Base-by-base conservation (phyloP, 2,329 filamentous ascomycete genomes). In the Alternaria alternata region DNA sequence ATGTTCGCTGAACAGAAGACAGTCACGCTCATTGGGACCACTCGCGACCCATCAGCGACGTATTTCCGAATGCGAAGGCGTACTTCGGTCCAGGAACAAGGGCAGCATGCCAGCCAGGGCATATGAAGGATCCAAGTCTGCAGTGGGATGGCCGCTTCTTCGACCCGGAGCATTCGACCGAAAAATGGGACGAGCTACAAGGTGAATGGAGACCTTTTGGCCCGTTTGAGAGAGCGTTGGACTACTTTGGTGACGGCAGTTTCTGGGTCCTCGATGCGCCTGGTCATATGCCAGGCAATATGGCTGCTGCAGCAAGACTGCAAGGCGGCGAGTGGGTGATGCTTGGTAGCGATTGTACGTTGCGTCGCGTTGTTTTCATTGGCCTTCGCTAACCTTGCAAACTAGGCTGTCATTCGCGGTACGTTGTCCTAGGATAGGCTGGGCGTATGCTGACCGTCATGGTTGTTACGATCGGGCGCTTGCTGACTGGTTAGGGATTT, bases 221-320 rank as follows among this genome's bases (percentile, higher is more conserved):
- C 1, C 72, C 75, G 0, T 79, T 79, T 47, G 69, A 78, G 14
- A 69, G 68, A 41, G 76, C 77, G 11, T 53, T 76, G 57, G 73
- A 79, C 47, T 77, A 71, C 42, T 79, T 79, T 43, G 75, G 75
- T 54, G 74, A 83, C 72, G 69, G 80, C 51, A 73, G 75, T 51
- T 78, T 79, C 43, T 78, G 75, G 77, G 54, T 79, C 7, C 72
- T 79, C 8, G 74, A 78, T 22, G 76, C 75, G 14, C 77, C 76
- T 3, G 77, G 77, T 22, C 78, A 75, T 65, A 75, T 78, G 72
- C 66, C 76, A 44, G 71, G 79, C 14, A 78, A 81, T 72, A 64
- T 85, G 34, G 71, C 72, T 43, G 75, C 73, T 1, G 71, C 70
- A 8, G 74, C 73, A 14, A 66, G 68, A 20, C 24, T 75, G 26